Percentiles rank a stretch among this genome's conserved stretches.
These are phyloP conservation scores for Camellia sinensis DNA, from an alignment of 148 eudicot genomes.

Conservation along the genomic window DNA sequence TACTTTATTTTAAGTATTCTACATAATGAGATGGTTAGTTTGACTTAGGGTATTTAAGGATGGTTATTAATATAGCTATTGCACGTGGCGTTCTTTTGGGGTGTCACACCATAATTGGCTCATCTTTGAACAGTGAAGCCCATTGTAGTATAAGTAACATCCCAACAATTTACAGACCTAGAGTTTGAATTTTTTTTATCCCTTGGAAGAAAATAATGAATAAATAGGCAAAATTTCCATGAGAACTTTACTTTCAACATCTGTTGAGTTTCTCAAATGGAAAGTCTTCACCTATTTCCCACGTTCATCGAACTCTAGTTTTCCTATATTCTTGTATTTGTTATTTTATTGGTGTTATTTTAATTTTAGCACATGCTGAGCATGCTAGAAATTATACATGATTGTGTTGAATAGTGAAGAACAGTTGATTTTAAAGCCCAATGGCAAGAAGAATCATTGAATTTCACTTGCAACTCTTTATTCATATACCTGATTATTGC, in stretches of 20 bases:
- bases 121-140: too few relatives aligned
- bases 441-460: neutral
- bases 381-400: slow-evolving; percentile 1
- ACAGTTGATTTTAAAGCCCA: neutral
- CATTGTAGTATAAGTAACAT: too few relatives aligned
- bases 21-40: too few relatives aligned
- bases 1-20: too few relatives aligned
- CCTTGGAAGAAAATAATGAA: neutral
- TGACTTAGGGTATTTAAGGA: too few relatives aligned
- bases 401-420: neutral
- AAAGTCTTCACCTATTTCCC: neutral
- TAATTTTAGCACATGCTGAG: slow-evolving; percentile 2
- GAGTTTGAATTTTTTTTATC: neutral
- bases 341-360: neutral
- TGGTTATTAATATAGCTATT: too few relatives aligned
- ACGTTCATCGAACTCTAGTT: neutral
- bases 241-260: neutral
- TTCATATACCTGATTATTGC: neutral
- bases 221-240: neutral
- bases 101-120: too few relatives aligned
- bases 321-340: neutral
- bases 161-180: neutral
- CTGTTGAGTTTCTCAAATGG: neutral
- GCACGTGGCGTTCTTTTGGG: too few relatives aligned
- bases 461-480: neutral